These are phyloP conservation scores for Kurtzmaniella quercitrusa DNA, from an alignment of 1,139 yeast genomes.

Conservation along the genomic window DNA sequence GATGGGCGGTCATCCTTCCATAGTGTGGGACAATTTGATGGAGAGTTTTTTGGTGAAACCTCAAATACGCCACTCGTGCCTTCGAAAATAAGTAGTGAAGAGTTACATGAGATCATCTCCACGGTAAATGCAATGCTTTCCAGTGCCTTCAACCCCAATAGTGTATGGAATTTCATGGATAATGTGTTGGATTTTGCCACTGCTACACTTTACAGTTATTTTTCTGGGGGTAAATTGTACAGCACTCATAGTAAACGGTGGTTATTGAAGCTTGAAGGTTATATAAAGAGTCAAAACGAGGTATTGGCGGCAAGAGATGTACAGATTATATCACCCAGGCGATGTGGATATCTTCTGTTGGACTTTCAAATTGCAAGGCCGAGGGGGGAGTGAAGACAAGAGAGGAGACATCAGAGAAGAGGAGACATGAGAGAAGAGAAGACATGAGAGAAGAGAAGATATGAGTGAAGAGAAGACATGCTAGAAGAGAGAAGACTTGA, in stretches of 20 bases:
- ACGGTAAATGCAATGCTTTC: constrained; percentile 41
- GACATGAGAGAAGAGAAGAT: too few species aligned
- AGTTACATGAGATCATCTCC: constrained; percentile 37
- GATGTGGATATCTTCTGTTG: constrained; percentile 61
- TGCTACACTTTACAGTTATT: constrained; percentile 25
- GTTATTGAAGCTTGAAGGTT: constrained; percentile 40
- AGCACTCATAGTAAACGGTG: constrained; percentile 23
- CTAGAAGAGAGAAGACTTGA: too few species aligned
- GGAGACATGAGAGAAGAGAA: too few species aligned
- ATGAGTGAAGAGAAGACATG: too few species aligned
- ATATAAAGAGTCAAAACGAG: constrained; percentile 39
- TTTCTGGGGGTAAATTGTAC: constrained; percentile 15
- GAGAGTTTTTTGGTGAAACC: constrained; percentile 44
- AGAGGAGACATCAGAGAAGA: too few species aligned
- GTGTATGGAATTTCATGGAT: constrained; percentile 33
- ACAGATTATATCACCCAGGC: constrained; percentile 47
- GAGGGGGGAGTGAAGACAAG: background rate
- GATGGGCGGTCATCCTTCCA: background rate
- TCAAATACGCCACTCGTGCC: constrained; percentile 54
- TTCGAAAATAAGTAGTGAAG: constrained; percentile 28
- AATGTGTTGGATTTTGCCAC: constrained; percentile 46
- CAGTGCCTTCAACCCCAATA: constrained; percentile 38
- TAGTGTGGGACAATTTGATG: constrained; percentile 33
- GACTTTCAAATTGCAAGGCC: constrained; percentile 17
- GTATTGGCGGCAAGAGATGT: constrained; percentile 19